Evolutionary conservation across 2,329 filamentous ascomycete genomes (phyloP), one percentile per base, ranked within the genome.

Genomic region (Alternaria solani): DNA sequence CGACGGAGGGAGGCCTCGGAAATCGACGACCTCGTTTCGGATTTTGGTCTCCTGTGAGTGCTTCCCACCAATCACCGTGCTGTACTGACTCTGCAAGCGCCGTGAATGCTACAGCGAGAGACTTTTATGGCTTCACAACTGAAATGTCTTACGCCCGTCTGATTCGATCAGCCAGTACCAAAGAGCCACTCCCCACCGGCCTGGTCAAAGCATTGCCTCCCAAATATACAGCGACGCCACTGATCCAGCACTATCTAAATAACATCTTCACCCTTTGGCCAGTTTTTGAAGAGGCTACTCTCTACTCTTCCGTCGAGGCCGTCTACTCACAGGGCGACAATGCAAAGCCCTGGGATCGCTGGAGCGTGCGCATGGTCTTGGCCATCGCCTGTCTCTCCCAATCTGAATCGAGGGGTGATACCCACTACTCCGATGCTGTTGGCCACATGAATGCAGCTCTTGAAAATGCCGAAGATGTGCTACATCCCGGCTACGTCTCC

Each of bases 101-200:
- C 5, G 92, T 99, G 73, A 96, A 97, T 81, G 94, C 95, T 28
- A 97, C 94, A 0, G 94, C 94, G 1, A 87, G 93, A 73, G 95
- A 98, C 78, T 97, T 97, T 74, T 93, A 96, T 76, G 91, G 93
- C 8, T 93, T 94, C 59, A 89, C 91, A 30, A 91, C 88, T 61
- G 93, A 92, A 71, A 96, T 97, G 86, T 97, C 93, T 0, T 97
- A 97, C 83, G 92, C 93, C 26, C 89, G 92, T 36, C 85, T 98
- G 20, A 91, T 97, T 25, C 81, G 97, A 28, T 92, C 92, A n/a
- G 91, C 94, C 6, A 89, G 92, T 38, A 87, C 87, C 9, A 92
- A 92, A 68, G 89, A 93, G 71, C 82, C 86, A 7, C 80, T 96
- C 23, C 91, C 91, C 5, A 84, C 86, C 46, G 85, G 85, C 3